A percentile compares a stretch with the other conserved stretches of the same genome.
These are phyloP conservation scores for Sisymbrium irio DNA, from an alignment of 345 rosid species.

Conservation along the genomic window DNA sequence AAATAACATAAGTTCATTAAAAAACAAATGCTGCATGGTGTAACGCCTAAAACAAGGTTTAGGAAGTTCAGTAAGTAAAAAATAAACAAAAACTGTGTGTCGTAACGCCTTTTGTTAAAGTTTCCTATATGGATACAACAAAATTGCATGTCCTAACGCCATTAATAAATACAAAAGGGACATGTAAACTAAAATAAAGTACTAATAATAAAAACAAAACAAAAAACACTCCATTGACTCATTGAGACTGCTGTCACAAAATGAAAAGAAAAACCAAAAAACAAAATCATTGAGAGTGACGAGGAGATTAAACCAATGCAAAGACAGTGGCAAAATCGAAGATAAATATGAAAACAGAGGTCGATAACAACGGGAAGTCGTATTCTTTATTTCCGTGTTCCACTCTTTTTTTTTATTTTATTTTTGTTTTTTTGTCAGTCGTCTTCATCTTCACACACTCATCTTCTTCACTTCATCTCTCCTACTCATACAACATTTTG, in stretches of 20 bases:
- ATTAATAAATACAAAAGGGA: not conserved
- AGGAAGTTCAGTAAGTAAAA: not conserved
- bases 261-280: too few species aligned
- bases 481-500: slow-evolving; percentile 23
- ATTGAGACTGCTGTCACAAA: slow-evolving; percentile 13
- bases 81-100: not conserved
- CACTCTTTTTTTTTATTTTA: not conserved
- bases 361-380: not conserved
- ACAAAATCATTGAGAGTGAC: too few species aligned
- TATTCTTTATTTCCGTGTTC: slow-evolving; percentile 16
- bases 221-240: slow-evolving; percentile 19
- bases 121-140: not conserved
- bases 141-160: slow-evolving; percentile 31
- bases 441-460: not conserved
- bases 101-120: not conserved
- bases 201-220: not conserved
- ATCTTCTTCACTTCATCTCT: slow-evolving; percentile 20
- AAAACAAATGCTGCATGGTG: not conserved
- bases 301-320: slow-evolving; percentile 4
- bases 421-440: not conserved
- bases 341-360: slow-evolving; percentile 2
- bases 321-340: slow-evolving; percentile 20
- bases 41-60: slow-evolving; percentile 10
- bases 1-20: not conserved
- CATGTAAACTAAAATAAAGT: not conserved